Percentiles rank a stretch among this genome's conserved stretches.
These are phyloP conservation scores for Phytophthora colocasiae DNA, from an alignment of 352 stramenopile species.

Conservation along the genomic window DNA sequence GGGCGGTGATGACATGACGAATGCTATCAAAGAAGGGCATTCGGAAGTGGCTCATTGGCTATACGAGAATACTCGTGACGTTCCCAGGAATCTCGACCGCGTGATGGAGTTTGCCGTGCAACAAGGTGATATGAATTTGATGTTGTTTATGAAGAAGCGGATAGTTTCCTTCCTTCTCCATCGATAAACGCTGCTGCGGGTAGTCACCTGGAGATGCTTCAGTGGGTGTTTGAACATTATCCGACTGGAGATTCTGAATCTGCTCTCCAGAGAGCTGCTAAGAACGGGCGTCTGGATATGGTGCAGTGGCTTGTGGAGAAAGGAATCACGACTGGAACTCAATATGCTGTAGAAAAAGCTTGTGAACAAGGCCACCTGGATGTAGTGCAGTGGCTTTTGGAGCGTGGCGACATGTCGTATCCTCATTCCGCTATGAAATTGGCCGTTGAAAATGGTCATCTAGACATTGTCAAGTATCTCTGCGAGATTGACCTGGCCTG, in stretches of 20 bases:
- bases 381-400: slow-evolving; percentile 13
- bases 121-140: slow-evolving; percentile 1
- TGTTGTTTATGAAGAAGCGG: slow-evolving; percentile 9
- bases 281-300: slow-evolving; percentile 15
- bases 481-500: not conserved
- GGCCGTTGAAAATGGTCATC: slow-evolving; percentile 4
- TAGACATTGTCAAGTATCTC: slow-evolving; percentile 23
- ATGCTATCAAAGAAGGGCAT: slow-evolving; percentile 11
- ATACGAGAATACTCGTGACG: slow-evolving; percentile 14
- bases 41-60: slow-evolving; percentile 11
- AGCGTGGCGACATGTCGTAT: not conserved
- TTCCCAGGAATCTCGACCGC: slow-evolving; percentile 1
- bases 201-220: slow-evolving; percentile 15
- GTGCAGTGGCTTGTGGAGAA: slow-evolving; percentile 12
- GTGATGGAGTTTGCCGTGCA: slow-evolving; percentile 7
- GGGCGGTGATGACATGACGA: slow-evolving; percentile 21
- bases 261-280: slow-evolving; percentile 12
- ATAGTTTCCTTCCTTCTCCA: not conserved
- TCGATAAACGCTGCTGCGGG: slow-evolving; percentile 19
- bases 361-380: slow-evolving; percentile 7
- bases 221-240: slow-evolving; percentile 15
- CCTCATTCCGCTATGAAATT: slow-evolving; percentile 14
- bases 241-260: slow-evolving; percentile 2
- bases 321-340: slow-evolving; percentile 3
- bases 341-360: slow-evolving; percentile 5